phyloP scores from a whole-genome alignment of 2,329 filamentous ascomycete genomes.

The Sporothrix luriei region DNA sequence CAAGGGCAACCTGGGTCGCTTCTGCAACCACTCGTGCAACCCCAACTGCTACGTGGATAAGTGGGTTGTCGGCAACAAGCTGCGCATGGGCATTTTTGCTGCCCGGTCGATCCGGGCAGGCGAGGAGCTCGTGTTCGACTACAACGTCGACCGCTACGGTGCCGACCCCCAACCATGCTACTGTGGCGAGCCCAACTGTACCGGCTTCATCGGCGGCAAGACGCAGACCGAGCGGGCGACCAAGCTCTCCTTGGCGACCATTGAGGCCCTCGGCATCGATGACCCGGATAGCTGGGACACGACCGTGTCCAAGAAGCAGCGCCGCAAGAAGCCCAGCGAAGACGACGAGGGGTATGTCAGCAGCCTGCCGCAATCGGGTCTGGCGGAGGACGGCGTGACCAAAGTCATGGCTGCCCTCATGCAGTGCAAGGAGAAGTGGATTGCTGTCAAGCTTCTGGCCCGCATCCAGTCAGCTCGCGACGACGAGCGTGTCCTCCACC shows the following conservation, averaged over 20 bases:
- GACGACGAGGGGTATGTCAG: conserved; percentile 96
- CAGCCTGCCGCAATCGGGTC: conserved; percentile 75
- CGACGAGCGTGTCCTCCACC: conserved; percentile 82
- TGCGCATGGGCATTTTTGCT: conserved; percentile 98
- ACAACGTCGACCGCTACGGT: conserved; percentile 98
- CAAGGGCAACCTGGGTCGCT: conserved; percentile 91
- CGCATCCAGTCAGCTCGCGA: conserved; percentile 79
- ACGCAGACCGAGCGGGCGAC: conserved; percentile 95
- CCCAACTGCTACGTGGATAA: conserved; percentile 99
- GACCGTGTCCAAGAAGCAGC: conserved; percentile 81
- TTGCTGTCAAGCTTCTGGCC: conserved; percentile 88
- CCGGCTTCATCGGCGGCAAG: conserved; percentile 94
- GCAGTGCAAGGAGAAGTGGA: conserved; percentile 99
- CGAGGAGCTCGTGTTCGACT: conserved; percentile 97
- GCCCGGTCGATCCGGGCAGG: conserved; percentile 80
- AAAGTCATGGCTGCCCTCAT: conserved; percentile 96
- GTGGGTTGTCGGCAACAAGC: conserved; percentile 95
- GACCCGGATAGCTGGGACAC: conserved; percentile 92
- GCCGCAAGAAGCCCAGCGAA: conserved; percentile 88
- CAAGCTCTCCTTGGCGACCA: conserved; percentile 83
- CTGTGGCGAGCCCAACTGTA: conserved; percentile 91
- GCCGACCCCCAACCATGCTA: conserved; percentile 97
- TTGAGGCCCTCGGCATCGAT: conserved; percentile 94
- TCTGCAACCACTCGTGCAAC: conserved; percentile 99
- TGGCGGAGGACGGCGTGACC: conserved; percentile 81